These are phyloP conservation scores for Trichosporon inkin DNA, from an alignment of 1,284 basidiomycete genomes.

Conservation along the genomic window DNA sequence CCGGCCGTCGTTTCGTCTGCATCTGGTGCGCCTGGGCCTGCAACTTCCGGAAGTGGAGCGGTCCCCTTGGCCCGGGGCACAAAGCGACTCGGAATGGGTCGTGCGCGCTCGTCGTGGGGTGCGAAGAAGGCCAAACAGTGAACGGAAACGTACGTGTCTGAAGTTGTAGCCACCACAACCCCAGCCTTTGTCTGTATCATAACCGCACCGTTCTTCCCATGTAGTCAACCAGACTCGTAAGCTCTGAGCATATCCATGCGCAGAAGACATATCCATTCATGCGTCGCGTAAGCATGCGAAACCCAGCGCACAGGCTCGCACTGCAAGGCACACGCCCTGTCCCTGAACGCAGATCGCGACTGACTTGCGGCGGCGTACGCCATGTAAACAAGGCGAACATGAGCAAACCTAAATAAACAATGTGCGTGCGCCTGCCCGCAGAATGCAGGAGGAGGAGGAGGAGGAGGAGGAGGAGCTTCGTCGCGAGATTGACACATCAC, in stretches of 20 bases:
- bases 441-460: too few relatives aligned
- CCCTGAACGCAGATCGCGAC: not conserved
- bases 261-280: too few relatives aligned
- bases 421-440: too few relatives aligned
- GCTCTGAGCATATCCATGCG: too few relatives aligned
- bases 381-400: not conserved
- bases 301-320: too few relatives aligned
- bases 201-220: too few relatives aligned
- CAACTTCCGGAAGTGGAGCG: conserved; percentile 19
- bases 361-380: not conserved
- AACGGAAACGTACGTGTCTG: too few relatives aligned
- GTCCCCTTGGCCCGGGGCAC: conserved; percentile 31
- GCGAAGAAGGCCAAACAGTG: conserved; percentile 21
- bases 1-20: not conserved
- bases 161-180: too few relatives aligned
- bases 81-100: conserved; percentile 48
- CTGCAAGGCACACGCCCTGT: too few relatives aligned
- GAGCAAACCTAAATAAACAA: conserved; percentile 8
- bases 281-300: too few relatives aligned
- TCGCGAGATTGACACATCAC: not conserved
- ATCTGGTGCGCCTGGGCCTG: conserved; percentile 5
- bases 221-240: too few relatives aligned
- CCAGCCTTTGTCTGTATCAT: too few relatives aligned
- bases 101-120: conserved; percentile 36
- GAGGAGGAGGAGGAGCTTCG: not conserved